Base-by-base conservation (phyloP, 768 basidiomycete genomes). In the Naganishia friedmannii region DNA sequence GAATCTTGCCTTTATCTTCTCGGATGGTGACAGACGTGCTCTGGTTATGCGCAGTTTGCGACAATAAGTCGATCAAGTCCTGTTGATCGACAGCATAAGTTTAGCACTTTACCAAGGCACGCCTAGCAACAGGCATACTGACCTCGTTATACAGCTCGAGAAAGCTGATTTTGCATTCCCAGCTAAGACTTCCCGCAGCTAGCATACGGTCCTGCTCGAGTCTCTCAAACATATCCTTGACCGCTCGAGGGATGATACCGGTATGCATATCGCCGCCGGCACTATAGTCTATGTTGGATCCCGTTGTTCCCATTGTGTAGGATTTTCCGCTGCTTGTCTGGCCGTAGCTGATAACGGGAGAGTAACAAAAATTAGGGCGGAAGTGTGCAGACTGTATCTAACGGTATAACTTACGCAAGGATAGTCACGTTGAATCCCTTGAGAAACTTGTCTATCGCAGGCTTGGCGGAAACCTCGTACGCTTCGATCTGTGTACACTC, bases 381-480 rank as follows among this genome's bases (percentile, higher is more conserved):
- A 42, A 53, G 2, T 65, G 6, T 21, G 3, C 7, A 2, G 2
- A 42, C 26, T n/a, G 28, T 4, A 31, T 15, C 3, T 28, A 17
- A 51, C 34, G 8, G 28, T 51, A 32, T 19, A 19, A 72, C 81
- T 75, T 53, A 99, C 63, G 96, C 96, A 73, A 99, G 87, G 67
- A 98, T 90, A 13, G 96, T 99, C 72, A 94, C 95, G 83, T 99
- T 99, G 82, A 93, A 93, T 5, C 95, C 95, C 77, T 93, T 91
- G 23, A 81, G 57, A 53, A 79, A 81, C 53, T 77, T 77, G 37
- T 78, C 79, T 1, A 81, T 77, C 8, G 91, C 91, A 54, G 89
- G 86, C 26, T 71, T 74, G 13, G 92, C 90, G 45, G 93, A 94
- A 7, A 86, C 85, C 34, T 88, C 88, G 82, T 92, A 99, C 74